Conservation (phyloP, 768 basidiomycete species). For the Naganishia vaughanmartiniae region DNA sequence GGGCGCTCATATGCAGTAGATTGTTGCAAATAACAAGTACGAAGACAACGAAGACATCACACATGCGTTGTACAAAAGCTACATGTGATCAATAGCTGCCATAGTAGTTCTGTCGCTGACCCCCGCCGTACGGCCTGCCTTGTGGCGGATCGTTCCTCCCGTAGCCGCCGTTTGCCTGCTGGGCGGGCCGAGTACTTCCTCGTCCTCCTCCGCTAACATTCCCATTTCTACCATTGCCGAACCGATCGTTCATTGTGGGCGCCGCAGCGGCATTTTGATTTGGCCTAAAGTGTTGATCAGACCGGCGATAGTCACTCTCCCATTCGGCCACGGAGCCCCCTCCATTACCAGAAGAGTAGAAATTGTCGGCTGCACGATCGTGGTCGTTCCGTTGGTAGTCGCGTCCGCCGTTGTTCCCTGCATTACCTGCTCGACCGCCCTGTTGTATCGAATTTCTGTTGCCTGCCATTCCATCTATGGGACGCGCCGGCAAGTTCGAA, state of each 20-base stretch:
- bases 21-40: no score
- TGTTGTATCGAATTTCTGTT: background rate
- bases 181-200: background rate
- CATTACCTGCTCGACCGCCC: background rate
- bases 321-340: conserved; percentile 16
- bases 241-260: background rate
- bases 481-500: background rate
- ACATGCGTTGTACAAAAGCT: no score
- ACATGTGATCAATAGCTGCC: conserved; percentile 1
- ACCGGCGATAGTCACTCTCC: conserved; percentile 8
- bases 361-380: conserved; percentile 13
- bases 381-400: conserved; percentile 7
- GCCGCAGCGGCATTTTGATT: background rate
- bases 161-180: background rate
- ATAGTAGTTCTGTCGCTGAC: conserved; percentile 22
- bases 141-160: background rate
- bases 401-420: conserved; percentile 1
- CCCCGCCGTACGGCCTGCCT: conserved; percentile 6
- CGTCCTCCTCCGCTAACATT: background rate
- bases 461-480: background rate
- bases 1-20: no score
- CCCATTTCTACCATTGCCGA: background rate
- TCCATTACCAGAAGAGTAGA: conserved; percentile 15
- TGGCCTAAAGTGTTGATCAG: conserved; percentile 19
- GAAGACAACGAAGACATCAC: no score